Conservation (phyloP, 257 asterid species). For the Haberlea rhodopensis region DNA sequence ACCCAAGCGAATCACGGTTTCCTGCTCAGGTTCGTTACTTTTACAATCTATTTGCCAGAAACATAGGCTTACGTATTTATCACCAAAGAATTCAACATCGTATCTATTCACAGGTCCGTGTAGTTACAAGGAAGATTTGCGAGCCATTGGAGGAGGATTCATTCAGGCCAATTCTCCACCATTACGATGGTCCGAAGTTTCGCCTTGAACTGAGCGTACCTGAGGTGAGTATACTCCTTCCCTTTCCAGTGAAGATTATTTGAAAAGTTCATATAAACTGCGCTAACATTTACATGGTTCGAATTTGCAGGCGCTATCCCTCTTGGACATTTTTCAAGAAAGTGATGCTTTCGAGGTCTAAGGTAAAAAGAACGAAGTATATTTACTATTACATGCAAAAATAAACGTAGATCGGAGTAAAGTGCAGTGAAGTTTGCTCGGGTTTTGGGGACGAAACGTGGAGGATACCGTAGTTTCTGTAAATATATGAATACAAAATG, state of each 20-base stretch:
- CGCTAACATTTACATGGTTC: neutral
- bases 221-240: slow-evolving; percentile 50
- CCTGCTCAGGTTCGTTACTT: slow-evolving; percentile 80
- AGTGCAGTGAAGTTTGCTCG: too few relatives aligned
- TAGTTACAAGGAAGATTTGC: slow-evolving; percentile 69
- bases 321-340: slow-evolving; percentile 78
- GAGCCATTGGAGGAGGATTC: slow-evolving; percentile 95
- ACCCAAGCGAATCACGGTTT: slow-evolving; percentile 84
- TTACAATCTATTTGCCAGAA: neutral
- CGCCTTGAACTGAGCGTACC: slow-evolving; percentile 88
- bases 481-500: too few relatives aligned
- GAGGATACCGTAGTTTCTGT: too few relatives aligned
- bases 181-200: slow-evolving; percentile 96
- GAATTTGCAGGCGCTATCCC: slow-evolving; percentile 70
- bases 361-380: neutral
- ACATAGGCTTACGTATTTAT: neutral
- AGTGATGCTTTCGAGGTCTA: slow-evolving; percentile 28
- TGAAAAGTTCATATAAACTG: neutral
- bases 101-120: slow-evolving; percentile 52
- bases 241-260: neutral
- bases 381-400: neutral
- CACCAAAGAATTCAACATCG: neutral
- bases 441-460: too few relatives aligned
- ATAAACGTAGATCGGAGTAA: neutral
- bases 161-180: slow-evolving; percentile 94